Base-by-base conservation (phyloP, 2,329 filamentous ascomycete species). In the Rhexocercosporidium sp. region DNA sequence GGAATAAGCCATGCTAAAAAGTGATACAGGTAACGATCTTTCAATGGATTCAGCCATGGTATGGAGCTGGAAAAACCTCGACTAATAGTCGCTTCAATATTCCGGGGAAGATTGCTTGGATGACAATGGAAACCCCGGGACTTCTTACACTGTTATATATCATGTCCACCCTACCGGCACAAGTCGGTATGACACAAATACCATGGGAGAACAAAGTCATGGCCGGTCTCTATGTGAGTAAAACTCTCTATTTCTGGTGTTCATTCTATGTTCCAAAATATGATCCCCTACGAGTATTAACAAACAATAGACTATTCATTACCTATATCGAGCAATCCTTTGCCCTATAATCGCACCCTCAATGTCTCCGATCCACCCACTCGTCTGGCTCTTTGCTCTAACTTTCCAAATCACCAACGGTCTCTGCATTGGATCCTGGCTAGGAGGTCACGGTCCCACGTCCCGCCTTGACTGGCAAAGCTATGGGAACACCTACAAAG, bases 1-100 rank as follows among this genome's bases (percentile, higher is more conserved):
- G 8, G 37, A 12, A 16, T 18, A 16, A 41, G 25, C 14, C n/a
- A 47, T 39, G 22, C 27, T 68, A 29, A 64, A 44, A 34, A 63
- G 39, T 44, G 14, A n/a, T 7, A 16, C 68, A 97, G 93, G 76
- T 93, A 70, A 90, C 90, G 0, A 85, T 88, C 1, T 61, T 87
- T 25, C 94, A 97, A 87, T 96, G 91, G 90, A 18, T 70, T 3
- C 81, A 85, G n/a, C 85, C 88, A 64, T 97, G 88, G 86, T 96
- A 97, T 78, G 92, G 92, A 60, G 93, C 95, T 83, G 96, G 96
- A 78, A 98, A 98, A 81, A 97, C 94, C 2, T 97, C 93, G 3
- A 85, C 89, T 20, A 76, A 84, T 3, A 94, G 91, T 74, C 81
- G 81, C 14, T 83, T 96, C 77, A 99, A 99, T 80, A 79, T 98